A percentile compares a stretch with the other conserved stretches of the same genome.
Conservation (phyloP, 306 rosid species). For the Dalbergia cochinchinensis region DNA sequence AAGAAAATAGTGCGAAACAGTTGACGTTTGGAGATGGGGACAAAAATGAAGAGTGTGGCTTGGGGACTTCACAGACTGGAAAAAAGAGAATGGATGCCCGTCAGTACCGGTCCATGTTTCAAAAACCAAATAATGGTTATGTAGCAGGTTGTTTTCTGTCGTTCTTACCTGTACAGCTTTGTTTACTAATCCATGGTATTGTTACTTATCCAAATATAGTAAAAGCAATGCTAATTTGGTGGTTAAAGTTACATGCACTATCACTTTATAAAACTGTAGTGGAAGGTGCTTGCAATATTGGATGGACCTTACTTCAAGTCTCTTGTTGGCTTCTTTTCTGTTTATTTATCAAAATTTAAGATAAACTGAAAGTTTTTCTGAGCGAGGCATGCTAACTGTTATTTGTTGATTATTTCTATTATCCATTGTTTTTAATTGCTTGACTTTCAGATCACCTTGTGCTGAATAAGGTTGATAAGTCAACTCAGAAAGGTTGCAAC, state of each 20-base stretch:
- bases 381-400: conserved; percentile 20
- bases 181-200: conserved; percentile 14
- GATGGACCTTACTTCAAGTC: conserved; percentile 23
- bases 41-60: conserved; percentile 42
- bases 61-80: conserved; percentile 44
- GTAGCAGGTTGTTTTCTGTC: conserved; percentile 43
- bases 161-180: conserved; percentile 12
- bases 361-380: conserved; percentile 27
- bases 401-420: conserved; percentile 19
- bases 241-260: conserved; percentile 31
- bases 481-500: conserved; percentile 45
- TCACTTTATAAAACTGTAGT: not conserved
- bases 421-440: conserved; percentile 31
- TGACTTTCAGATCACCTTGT: conserved; percentile 50
- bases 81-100: conserved; percentile 56
- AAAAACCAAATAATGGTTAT: conserved; percentile 44
- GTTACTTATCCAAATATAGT: conserved; percentile 34
- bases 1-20: conserved; percentile 62
- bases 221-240: conserved; percentile 29
- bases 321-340: conserved; percentile 8
- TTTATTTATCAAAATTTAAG: conserved; percentile 20
- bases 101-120: conserved; percentile 53
- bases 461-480: conserved; percentile 39
- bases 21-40: conserved; percentile 56
- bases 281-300: conserved; percentile 27